Evolutionary conservation across 208 protist species (phyloP).

Genomic region (Leishmania lainsoni): DNA sequence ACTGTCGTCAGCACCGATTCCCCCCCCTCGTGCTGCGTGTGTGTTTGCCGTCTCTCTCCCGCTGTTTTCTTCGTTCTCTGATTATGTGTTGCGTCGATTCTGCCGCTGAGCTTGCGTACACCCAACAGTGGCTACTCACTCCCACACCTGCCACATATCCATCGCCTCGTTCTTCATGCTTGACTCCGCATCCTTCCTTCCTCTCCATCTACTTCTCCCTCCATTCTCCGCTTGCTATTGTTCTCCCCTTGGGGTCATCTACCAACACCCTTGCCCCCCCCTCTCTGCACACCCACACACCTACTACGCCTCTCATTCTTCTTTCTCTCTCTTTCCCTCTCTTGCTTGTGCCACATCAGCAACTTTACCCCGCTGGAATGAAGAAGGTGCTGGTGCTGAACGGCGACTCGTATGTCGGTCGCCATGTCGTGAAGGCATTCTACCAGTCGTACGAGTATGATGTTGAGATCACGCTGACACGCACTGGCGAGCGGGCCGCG

Average conservation of each 20-base stretch:
- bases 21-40: background rate
- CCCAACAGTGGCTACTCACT: background rate
- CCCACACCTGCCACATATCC: background rate
- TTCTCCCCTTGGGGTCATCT: background rate
- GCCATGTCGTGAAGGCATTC: constrained; percentile 63
- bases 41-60: constrained; percentile 1
- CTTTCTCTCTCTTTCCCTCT: background rate
- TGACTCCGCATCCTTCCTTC: background rate
- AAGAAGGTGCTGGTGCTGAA: constrained; percentile 86
- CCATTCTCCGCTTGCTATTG: background rate
- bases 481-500: constrained; percentile 12
- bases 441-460: constrained; percentile 76
- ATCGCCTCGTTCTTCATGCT: background rate
- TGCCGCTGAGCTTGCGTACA: background rate
- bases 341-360: background rate
- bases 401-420: constrained; percentile 79
- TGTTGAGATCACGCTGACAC: constrained; percentile 68
- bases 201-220: background rate
- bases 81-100: constrained; percentile 13
- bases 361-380: constrained; percentile 14
- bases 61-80: constrained; percentile 18
- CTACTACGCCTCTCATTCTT: background rate
- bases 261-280: background rate
- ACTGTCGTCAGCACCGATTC: background rate
- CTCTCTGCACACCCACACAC: constrained; percentile 8